A percentile compares a stretch with the other conserved stretches of the same genome.
Evolutionary conservation across 306 rosid species (phyloP).

Genomic region (Sesbania bispinosa): DNA sequence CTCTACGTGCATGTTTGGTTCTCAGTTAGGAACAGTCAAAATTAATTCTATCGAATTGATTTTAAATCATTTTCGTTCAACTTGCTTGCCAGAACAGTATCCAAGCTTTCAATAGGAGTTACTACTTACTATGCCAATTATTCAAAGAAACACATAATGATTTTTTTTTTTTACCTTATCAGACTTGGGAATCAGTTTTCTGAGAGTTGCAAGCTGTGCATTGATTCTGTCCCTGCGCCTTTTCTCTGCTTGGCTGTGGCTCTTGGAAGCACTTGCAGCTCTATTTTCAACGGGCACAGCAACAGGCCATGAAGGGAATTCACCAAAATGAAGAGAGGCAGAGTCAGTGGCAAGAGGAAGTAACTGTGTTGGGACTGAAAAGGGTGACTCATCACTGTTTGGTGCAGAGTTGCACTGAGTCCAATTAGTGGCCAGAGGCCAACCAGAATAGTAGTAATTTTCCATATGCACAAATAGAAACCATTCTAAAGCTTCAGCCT

Average conservation of each 20-base stretch:
- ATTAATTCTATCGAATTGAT: too few relatives aligned
- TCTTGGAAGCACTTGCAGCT: slow-evolving; percentile 64
- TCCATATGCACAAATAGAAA: slow-evolving; percentile 43
- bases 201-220: slow-evolving; percentile 84
- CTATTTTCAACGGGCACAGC: slow-evolving; percentile 32
- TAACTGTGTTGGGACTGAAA: slow-evolving; percentile 38
- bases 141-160: background rate
- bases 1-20: too few relatives aligned
- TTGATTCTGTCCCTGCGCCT: slow-evolving; percentile 88
- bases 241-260: slow-evolving; percentile 96
- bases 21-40: too few relatives aligned
- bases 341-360: slow-evolving; percentile 44
- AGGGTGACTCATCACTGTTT: slow-evolving; percentile 27
- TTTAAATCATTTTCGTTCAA: too few relatives aligned
- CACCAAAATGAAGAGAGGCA: slow-evolving; percentile 40
- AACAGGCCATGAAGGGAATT: slow-evolving; percentile 51
- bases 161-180: slow-evolving; percentile 54
- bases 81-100: background rate
- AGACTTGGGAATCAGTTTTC: slow-evolving; percentile 83
- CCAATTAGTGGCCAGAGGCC: slow-evolving; percentile 33
- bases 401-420: slow-evolving; percentile 25
- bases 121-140: background rate
- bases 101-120: background rate
- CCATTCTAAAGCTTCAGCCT: slow-evolving; percentile 18
- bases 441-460: slow-evolving; percentile 41